A percentile compares a stretch with the other conserved stretches of the same genome.
These are phyloP conservation scores for Biscutella auriculata DNA, from an alignment of 441 rosid species.

Conservation along the genomic window DNA sequence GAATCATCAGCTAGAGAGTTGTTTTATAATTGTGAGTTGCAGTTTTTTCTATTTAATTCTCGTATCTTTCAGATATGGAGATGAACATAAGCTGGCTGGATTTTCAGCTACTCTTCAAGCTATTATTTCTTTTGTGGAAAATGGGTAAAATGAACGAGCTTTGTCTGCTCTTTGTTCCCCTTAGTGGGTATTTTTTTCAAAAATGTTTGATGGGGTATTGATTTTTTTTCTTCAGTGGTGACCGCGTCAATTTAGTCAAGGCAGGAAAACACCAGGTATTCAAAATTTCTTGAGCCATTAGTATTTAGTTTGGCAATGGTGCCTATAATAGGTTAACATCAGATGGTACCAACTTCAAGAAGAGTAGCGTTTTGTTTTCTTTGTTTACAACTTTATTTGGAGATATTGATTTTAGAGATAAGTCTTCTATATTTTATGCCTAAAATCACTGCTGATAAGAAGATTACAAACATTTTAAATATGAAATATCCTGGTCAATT, in stretches of 20 bases:
- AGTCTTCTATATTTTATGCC: neutral
- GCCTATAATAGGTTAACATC: neutral
- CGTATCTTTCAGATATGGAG: conserved; percentile 64
- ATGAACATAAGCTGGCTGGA: conserved; percentile 93
- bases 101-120: conserved; percentile 98
- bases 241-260: conserved; percentile 70
- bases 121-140: conserved; percentile 93
- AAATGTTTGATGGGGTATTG: conserved; percentile 10
- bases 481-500: conserved; percentile 1
- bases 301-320: neutral
- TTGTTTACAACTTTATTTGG: too few species aligned
- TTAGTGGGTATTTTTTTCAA: neutral
- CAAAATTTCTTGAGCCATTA: neutral
- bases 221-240: conserved; percentile 66
- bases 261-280: conserved; percentile 94
- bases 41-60: neutral
- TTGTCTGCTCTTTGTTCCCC: conserved; percentile 3
- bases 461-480: neutral
- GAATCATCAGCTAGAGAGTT: neutral
- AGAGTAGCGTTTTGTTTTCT: too few species aligned
- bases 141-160: conserved; percentile 45
- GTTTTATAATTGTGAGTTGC: neutral
- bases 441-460: neutral
- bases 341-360: neutral
- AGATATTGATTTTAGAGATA: neutral